Base-by-base conservation (phyloP, 805 yeast genomes). In the Metschnikowia koreensis region DNA sequence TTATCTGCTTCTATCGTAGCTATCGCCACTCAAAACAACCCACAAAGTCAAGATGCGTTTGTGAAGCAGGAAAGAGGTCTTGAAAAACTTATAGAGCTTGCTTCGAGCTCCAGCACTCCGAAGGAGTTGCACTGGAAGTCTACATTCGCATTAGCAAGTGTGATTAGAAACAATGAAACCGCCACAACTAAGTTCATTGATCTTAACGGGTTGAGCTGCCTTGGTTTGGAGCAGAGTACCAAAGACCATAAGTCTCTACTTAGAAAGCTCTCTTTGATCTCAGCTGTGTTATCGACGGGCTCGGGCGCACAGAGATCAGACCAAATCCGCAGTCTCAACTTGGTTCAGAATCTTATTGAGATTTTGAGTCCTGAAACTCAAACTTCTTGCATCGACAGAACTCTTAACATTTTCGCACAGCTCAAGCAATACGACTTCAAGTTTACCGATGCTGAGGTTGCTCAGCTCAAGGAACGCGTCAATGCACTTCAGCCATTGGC, bases 21-120 rank as follows among this genome's bases (percentile, higher is more conserved):
- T 1, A 87, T 93, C 0, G 96, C 98, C 0, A 96, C 88, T 4
- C 99, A 94, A 69, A 94, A 94, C 66, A 94, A 94, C 66, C 83
- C 82, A 3, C 81, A 79, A 51, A 74, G 91, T 4, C 98, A 91
- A 68, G 74, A 77, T 50, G 87, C 81, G 47, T 86, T 87, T 54
- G 66, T 77, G 39, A 79, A 80, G 52, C 74, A 83, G 53, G 73
- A 71, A 0, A 64, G 69, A 27, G 85, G 84, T 2, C 64, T 83
- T 36, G 55, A 63, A n/a, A 68, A 66, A 47, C 68, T 86, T 48
- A 66, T 86, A 10, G 51, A 65, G 1, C 59, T 83, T 22, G 77
- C 81, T 0, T 65, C 66, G 22, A 64, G 61, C 2, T 26, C 49
- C 1, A 54, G 61, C 11, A 46, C 64, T 6, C 44, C 54, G 2